Percentiles rank a stretch among this genome's conserved stretches.
These are phyloP conservation scores for Podospora bellae-mahoneyi DNA, from an alignment of 495 filamentous ascomycete species.

Conservation along the genomic window DNA sequence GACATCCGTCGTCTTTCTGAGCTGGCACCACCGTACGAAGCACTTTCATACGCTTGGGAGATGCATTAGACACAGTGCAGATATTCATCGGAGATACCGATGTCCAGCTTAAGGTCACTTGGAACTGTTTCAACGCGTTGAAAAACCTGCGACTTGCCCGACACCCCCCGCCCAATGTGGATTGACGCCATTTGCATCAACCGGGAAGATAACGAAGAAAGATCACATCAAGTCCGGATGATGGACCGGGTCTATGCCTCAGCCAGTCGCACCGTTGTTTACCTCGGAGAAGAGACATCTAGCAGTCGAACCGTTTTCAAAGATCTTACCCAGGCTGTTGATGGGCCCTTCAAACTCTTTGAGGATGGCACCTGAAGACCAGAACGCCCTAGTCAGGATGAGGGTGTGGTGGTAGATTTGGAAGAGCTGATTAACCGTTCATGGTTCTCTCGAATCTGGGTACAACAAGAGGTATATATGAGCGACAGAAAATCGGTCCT, in stretches of 20 bases:
- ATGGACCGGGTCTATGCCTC: not conserved
- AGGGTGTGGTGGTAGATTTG: not conserved
- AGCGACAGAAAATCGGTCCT: slow-evolving; percentile 34
- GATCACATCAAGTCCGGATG: not conserved
- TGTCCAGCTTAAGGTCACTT: not conserved
- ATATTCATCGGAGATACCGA: not conserved
- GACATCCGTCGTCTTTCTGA: not conserved
- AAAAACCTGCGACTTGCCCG: not conserved
- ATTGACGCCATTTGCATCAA: not conserved
- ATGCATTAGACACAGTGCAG: not conserved
- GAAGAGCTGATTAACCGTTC: not conserved
- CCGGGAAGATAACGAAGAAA: not conserved
- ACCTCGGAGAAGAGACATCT: not conserved
- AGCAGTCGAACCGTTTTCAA: not conserved
- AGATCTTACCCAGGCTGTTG: not conserved
- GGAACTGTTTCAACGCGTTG: not conserved
- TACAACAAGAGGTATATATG: not conserved
- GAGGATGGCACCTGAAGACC: not conserved
- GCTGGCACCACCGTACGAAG: not conserved
- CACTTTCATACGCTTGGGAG: not conserved
- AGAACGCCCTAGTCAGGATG: not conserved
- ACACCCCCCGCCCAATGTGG: not conserved
- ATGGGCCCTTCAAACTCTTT: too few relatives aligned
- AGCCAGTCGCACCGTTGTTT: not conserved
- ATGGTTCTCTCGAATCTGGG: not conserved